Base-by-base conservation (phyloP, 306 rosid genomes). In the Trifolium dubium region DNA sequence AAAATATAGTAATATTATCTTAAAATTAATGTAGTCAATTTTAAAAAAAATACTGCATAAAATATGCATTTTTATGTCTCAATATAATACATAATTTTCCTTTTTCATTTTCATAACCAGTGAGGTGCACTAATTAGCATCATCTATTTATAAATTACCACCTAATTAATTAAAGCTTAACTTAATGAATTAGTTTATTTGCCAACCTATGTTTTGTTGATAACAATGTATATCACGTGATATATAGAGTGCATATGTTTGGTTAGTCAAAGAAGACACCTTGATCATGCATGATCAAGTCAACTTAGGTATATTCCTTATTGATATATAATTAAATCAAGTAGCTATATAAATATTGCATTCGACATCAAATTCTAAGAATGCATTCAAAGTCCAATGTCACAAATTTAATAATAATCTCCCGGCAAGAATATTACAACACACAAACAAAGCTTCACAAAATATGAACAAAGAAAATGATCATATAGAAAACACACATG, bases 181-280 rank as follows among this genome's bases (percentile, higher is more conserved):
- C 15, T 23, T 12, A 62, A 49, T 71, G 34, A 76, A 28, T 47
- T 66, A 23, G 9, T 72, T 51, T 28, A 28, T 28, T 54, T 59
- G 39, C 44, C 14, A 3, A 51, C 10, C 18, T 54, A 51, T 63
- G 39, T 30, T 5, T 37, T 47, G 56, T 30, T 47, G 51, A 18
- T 15, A 71, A 72, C 51, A 72, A 69, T 8, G 30, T 76, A 49
- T 56, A 67, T 81, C 82, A 77, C 79, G 76, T 50, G 85, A 40
- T 50, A 40, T 50, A 41, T 23, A 53, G 68, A 47, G 23, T 61
- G 40, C 15, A 30, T 15, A 7, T 58, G 63, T 15, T 64, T 67
- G 6, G 60, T 67, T 63, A 59, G 80, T 77, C 82, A 77, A 80
- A 80, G 61, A 71, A 59, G 10, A 73, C 64, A 32, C 41, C 15